phyloP scores from a whole-genome alignment of 2,329 filamentous ascomycete genomes.

The Zymoseptoria crescenta region DNA sequence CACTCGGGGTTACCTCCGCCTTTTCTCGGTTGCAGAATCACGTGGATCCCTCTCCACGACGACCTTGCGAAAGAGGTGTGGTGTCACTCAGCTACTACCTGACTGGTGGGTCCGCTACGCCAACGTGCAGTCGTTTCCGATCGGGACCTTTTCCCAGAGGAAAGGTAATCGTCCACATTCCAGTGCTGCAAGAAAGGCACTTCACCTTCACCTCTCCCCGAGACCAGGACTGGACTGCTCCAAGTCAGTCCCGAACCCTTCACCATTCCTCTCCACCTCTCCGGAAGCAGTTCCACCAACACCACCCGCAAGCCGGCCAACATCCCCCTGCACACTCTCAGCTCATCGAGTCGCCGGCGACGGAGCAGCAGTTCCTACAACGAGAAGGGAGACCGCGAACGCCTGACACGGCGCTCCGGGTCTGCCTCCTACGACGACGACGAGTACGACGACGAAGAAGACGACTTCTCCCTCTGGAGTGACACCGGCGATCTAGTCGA shows the following conservation, averaged over 20 bases:
- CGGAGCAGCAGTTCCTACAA: conserved; percentile 35
- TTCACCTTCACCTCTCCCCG: background rate
- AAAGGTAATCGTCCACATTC: background rate
- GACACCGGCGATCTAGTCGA: conserved; percentile 93
- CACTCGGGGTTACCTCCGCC: background rate
- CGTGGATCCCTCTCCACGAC: background rate
- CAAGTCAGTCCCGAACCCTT: conserved; percentile 46
- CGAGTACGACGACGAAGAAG: conserved; percentile 32
- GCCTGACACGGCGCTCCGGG: conserved; percentile 34
- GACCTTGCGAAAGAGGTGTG: background rate
- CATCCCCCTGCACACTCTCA: conserved; percentile 77
- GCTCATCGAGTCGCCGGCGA: conserved; percentile 36
- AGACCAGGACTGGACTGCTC: conserved; percentile 10
- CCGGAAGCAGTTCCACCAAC: conserved; percentile 40
- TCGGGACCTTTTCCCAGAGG: background rate
- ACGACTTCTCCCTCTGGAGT: conserved; percentile 76
- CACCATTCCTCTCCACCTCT: conserved; percentile 65
- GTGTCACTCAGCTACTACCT: background rate
- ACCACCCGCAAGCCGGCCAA: conserved; percentile 64
- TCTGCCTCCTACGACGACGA: conserved; percentile 16
- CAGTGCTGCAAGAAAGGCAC: background rate
- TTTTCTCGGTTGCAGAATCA: background rate
- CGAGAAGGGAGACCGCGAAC: conserved; percentile 45
- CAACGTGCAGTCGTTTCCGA: background rate
- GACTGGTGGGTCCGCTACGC: background rate